A percentile compares a stretch with the other conserved stretches of the same genome.
Conservation (phyloP, 805 yeast species). For the Priceomyces haplophilus region DNA sequence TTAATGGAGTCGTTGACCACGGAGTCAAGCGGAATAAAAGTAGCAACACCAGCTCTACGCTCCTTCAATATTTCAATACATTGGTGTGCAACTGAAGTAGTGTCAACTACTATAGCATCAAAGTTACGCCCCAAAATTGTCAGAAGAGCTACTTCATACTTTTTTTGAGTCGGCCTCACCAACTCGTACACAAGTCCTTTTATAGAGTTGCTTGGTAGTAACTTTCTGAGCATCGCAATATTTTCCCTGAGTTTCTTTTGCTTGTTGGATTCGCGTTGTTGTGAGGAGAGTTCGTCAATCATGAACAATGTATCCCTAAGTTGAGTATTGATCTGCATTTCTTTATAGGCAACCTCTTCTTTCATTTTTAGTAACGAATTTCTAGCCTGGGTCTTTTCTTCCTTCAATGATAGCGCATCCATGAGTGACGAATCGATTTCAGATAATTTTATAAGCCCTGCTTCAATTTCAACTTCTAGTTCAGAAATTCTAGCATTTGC, state of each 20-base stretch:
- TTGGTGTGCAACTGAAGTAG: conserved; percentile 60
- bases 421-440: conserved; percentile 30
- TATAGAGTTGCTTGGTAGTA: conserved; percentile 74
- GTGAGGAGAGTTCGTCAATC: conserved; percentile 72
- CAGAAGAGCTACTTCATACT: conserved; percentile 69
- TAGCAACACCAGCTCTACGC: conserved; percentile 79
- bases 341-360: conserved; percentile 43
- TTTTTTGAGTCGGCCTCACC: conserved; percentile 70
- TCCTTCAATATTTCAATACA: conserved; percentile 80
- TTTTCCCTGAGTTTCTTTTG: conserved; percentile 73
- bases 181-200: conserved; percentile 77
- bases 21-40: conserved; percentile 85
- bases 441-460: conserved; percentile 34
- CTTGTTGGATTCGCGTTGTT: conserved; percentile 68
- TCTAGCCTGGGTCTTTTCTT: conserved; percentile 24
- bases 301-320: conserved; percentile 57
- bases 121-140: conserved; percentile 75
- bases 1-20: conserved; percentile 54
- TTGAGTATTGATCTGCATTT: conserved; percentile 59
- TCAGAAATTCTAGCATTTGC: conserved; percentile 39
- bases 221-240: conserved; percentile 61
- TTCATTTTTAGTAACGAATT: conserved; percentile 30
- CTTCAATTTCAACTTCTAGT: conserved; percentile 32
- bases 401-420: conserved; percentile 27
- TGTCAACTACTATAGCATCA: conserved; percentile 84